A percentile compares a stretch with the other conserved stretches of the same genome.
Conservation (phyloP, 2,329 filamentous ascomycete genomes). For the Tolypocladium cylindrosporum region DNA sequence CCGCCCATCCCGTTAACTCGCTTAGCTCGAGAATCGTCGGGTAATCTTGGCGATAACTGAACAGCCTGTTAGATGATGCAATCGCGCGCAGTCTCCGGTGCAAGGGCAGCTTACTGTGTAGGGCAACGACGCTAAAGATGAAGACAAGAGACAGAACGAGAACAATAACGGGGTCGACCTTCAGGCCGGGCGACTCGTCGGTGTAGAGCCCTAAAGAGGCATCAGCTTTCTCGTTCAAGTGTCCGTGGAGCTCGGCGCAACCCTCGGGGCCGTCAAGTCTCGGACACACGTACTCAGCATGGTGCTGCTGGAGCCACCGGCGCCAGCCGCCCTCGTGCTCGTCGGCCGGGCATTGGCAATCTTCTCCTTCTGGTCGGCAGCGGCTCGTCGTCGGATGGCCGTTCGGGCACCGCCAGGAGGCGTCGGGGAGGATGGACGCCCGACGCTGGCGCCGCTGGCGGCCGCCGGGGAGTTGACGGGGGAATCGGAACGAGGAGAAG, state of each 20-base stretch:
- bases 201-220: conserved; percentile 73
- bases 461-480: conserved; percentile 46
- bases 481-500: conserved; percentile 51
- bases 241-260: background rate
- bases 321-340: conserved; percentile 87
- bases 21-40: conserved; percentile 67
- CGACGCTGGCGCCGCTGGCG: conserved; percentile 58
- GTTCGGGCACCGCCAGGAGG: conserved; percentile 91
- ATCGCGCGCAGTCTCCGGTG: background rate
- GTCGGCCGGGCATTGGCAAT: conserved; percentile 86
- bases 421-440: conserved; percentile 75
- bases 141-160: conserved; percentile 94
- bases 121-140: conserved; percentile 95
- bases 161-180: conserved; percentile 96
- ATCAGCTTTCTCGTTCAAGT: conserved; percentile 13
- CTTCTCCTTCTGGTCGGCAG: conserved; percentile 95
- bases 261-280: background rate
- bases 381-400: conserved; percentile 88
- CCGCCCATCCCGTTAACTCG: background rate
- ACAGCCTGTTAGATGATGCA: conserved; percentile 10
- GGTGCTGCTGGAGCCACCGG: conserved; percentile 91
- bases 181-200: conserved; percentile 92
- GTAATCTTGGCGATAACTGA: conserved; percentile 92
- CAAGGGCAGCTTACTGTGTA: conserved; percentile 65
- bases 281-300: conserved; percentile 72